Conservation (phyloP, 805 yeast species). For the Scheffersomyces ergatensis region DNA sequence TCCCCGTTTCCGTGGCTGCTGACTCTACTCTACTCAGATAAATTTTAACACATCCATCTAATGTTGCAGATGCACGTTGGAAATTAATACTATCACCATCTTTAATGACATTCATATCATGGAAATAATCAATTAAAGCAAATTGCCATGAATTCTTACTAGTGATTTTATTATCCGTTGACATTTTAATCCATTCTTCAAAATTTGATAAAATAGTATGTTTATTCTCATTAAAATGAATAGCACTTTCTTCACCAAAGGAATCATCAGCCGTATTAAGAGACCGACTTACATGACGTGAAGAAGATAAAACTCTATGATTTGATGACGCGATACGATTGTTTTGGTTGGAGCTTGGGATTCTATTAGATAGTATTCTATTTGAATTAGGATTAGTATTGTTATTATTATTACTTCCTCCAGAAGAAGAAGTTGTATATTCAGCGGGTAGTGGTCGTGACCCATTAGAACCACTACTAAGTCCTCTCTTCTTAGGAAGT, state of each 20-base stretch:
- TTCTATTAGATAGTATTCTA: slow-evolving; percentile 6
- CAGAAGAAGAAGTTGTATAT: neutral
- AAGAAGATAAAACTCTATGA: slow-evolving; percentile 9
- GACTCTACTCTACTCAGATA: slow-evolving; percentile 90
- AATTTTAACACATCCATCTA: slow-evolving; percentile 93
- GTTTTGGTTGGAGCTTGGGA: slow-evolving; percentile 1
- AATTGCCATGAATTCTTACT: slow-evolving; percentile 49
- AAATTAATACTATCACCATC: slow-evolving; percentile 65
- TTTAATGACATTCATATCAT: slow-evolving; percentile 45
- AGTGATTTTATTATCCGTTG: slow-evolving; percentile 49
- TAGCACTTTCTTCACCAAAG: slow-evolving; percentile 33
- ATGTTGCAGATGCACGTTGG: slow-evolving; percentile 85
- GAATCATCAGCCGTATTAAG: slow-evolving; percentile 16
- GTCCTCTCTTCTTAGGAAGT: slow-evolving; percentile 6
- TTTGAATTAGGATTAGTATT: neutral
- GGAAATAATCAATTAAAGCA: slow-evolving; percentile 51
- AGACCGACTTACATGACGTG: slow-evolving; percentile 14
- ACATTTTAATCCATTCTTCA: slow-evolving; percentile 50
- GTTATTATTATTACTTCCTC: too few relatives aligned
- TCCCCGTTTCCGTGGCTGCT: slow-evolving; percentile 87
- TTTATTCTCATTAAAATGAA: slow-evolving; percentile 40
- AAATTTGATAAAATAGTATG: slow-evolving; percentile 42
- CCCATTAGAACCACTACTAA: neutral
- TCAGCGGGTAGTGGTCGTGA: neutral
- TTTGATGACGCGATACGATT: neutral